Evolutionary conservation across 176 grass and related monocot genomes (phyloP), one percentile per base, ranked within the genome.

Genomic region (Saccharum spontaneum): DNA sequence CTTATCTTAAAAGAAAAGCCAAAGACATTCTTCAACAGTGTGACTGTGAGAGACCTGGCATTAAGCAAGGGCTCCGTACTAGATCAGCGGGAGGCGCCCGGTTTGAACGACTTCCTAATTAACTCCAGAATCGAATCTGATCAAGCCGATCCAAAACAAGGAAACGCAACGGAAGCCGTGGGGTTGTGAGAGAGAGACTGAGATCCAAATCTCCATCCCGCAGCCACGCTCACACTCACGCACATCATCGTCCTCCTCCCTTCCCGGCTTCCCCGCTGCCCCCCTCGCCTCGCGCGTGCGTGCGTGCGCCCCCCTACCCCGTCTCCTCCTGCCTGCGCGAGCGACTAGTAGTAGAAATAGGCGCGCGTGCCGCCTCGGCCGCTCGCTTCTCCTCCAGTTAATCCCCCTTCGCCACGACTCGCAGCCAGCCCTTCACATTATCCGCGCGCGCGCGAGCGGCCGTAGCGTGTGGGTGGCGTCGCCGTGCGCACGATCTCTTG

Each of bases 311-410:
- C 64, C 17, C n/a, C 39, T 15, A 11, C 46, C 61, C 43, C 78
- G 52, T 34, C 70, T 77, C 41, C 78, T 26, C 62, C 44, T 46
- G 12, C 12, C 30, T 65, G 61, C 76, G 69, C 61, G 46, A 46
- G 76, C 61, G 46, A 46, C 69, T 14, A 62, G 66, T 28, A 28
- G 28, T 24, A 82, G 54, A 78, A 86, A 79, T 73, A 77, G 43
- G 71, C 43, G 72, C 39, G 73, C 79, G 82, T 75, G 61, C 54
- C 66, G 83, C 66, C 83, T 71, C 62, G 77, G 82, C 88, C 71
- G 49, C 79, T 38, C 73, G 54, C 83, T 43, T 55, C 40, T 43
- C 66, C 41, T 33, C 77, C 41, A 24, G 41, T 4, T 49, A 74
- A 74, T 74, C 24, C 62, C 57, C 75, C 36, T 17, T 20, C 44